A percentile compares a stretch with the other conserved stretches of the same genome.
These are phyloP conservation scores for Madurella fahalii DNA, from an alignment of 2,329 filamentous ascomycete genomes.

Conservation along the genomic window DNA sequence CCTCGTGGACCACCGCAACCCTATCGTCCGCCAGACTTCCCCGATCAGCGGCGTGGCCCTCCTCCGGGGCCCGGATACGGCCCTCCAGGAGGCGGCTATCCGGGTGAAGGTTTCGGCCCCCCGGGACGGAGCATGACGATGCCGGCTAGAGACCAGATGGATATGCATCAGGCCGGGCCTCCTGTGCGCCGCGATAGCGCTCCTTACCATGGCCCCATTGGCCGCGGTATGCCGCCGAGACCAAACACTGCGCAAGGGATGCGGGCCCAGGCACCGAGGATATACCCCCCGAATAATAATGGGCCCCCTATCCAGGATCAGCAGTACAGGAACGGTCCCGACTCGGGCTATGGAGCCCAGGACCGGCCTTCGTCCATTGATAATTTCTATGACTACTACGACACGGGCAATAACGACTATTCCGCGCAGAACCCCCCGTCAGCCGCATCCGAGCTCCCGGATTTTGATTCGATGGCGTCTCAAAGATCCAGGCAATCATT, in stretches of 20 bases:
- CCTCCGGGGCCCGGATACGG: constrained; percentile 26
- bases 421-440: constrained; percentile 27
- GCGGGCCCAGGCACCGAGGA: constrained; percentile 50
- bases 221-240: constrained; percentile 45
- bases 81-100: constrained; percentile 30
- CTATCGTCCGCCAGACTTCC: constrained; percentile 36
- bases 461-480: constrained; percentile 41
- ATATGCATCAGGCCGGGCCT: constrained; percentile 34
- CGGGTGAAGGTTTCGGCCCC: constrained; percentile 44
- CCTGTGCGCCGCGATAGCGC: constrained; percentile 41
- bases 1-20: constrained; percentile 34
- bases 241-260: constrained; percentile 53
- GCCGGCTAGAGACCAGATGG: constrained; percentile 46
- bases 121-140: constrained; percentile 59
- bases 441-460: constrained; percentile 33
- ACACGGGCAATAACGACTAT: constrained; percentile 33
- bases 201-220: constrained; percentile 38
- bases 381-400: constrained; percentile 56
- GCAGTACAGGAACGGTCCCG: constrained; percentile 31
- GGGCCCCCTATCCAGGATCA: constrained; percentile 35
- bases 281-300: constrained; percentile 45
- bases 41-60: constrained; percentile 35
- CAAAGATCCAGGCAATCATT: constrained; percentile 41
- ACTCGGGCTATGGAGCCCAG: constrained; percentile 37
- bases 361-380: constrained; percentile 39